Evolutionary conservation across 441 rosid species (phyloP).

Genomic region (Euphorbia celastroides): DNA sequence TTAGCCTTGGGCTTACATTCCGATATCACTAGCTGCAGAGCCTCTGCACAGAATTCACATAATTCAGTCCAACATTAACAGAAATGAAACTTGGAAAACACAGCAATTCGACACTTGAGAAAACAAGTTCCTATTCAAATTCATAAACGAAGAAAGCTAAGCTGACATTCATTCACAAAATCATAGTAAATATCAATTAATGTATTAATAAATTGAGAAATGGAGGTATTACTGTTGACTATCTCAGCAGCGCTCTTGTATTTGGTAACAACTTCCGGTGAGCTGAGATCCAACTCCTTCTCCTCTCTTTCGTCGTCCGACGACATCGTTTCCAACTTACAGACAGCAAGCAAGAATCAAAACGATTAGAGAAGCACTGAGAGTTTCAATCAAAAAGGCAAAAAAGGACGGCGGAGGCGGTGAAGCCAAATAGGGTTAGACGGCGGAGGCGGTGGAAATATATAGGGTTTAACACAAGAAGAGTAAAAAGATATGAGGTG

Average conservation of each 20-base stretch:
- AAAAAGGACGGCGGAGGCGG: not conserved
- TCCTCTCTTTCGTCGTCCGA: slow-evolving; percentile 97
- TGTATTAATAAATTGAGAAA: not conserved
- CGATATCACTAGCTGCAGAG: slow-evolving; percentile 66
- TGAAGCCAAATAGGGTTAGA: not conserved
- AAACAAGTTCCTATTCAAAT: not conserved
- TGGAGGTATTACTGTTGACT: slow-evolving; percentile 56
- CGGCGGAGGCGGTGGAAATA: too few species aligned
- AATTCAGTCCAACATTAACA: slow-evolving; percentile 4
- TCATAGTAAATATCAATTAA: not conserved
- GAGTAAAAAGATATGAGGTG: too few species aligned
- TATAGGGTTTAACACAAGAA: too few species aligned
- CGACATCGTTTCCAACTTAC: slow-evolving; percentile 57
- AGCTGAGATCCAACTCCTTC: slow-evolving; percentile 90
- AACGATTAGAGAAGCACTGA: not conserved
- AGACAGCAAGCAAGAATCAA: not conserved
- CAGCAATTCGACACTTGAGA: not conserved
- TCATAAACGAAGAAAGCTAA: not conserved
- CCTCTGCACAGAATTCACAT: slow-evolving; percentile 49
- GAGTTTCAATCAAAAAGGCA: not conserved
- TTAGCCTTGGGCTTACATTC: slow-evolving; percentile 79
- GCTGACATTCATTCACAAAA: not conserved
- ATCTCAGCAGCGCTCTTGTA: slow-evolving; percentile 97
- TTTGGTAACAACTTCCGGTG: slow-evolving; percentile 91
- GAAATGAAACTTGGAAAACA: not conserved